Evolutionary conservation across 2,329 filamentous ascomycete genomes (phyloP).

Genomic region (Phyllosticta citrichinensis): DNA sequence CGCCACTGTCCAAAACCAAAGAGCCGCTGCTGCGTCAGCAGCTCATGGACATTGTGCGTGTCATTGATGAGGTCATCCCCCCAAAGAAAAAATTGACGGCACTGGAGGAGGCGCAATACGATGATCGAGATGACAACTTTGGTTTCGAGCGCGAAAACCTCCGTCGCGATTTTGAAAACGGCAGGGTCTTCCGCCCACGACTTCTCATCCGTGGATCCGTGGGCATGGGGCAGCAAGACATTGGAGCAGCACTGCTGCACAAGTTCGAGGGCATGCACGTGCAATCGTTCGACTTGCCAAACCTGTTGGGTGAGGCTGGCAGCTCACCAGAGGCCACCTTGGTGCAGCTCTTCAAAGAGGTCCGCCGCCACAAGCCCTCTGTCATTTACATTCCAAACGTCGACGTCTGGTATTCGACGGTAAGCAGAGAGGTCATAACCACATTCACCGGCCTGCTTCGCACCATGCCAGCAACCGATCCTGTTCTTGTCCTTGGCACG

Average conservation of each 20-base stretch:
- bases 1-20: constrained; percentile 67
- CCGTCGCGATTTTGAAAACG: constrained; percentile 64
- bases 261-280: constrained; percentile 91
- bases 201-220: constrained; percentile 70
- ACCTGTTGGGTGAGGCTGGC: constrained; percentile 71
- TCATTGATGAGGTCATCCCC: constrained; percentile 69
- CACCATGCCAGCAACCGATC: constrained; percentile 80
- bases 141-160: constrained; percentile 78
- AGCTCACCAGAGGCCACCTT: constrained; percentile 79
- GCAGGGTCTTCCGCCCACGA: constrained; percentile 78
- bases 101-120: constrained; percentile 89
- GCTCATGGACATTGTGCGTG: constrained; percentile 55
- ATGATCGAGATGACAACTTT: constrained; percentile 68
- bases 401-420: constrained; percentile 72
- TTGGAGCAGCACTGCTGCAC: constrained; percentile 75
- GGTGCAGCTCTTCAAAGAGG: constrained; percentile 82
- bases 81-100: constrained; percentile 79
- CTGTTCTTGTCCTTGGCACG: constrained; percentile 78
- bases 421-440: constrained; percentile 55
- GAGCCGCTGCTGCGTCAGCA: constrained; percentile 72
- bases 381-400: constrained; percentile 91
- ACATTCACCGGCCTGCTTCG: constrained; percentile 77
- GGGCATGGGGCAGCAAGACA: constrained; percentile 91
- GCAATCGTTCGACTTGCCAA: constrained; percentile 86
- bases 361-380: constrained; percentile 87